Evolutionary conservation across 2,329 filamentous ascomycete genomes (phyloP).

Genomic region (Cladosporium oxysporum): DNA sequence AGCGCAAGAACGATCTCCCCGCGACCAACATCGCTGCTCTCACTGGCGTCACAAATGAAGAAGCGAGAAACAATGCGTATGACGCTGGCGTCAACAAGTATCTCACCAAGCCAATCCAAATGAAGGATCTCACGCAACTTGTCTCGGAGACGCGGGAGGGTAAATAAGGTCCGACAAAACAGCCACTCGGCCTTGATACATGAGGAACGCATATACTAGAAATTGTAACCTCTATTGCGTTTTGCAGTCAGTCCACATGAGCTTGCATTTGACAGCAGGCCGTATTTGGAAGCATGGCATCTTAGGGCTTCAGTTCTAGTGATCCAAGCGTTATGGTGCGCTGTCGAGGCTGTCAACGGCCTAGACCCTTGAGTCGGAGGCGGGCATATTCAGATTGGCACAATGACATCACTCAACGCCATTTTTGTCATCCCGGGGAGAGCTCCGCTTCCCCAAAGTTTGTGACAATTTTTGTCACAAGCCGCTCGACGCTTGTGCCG

Average conservation of each 20-base stretch:
- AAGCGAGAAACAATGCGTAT: conserved; percentile 31
- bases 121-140: conserved; percentile 27
- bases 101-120: conserved; percentile 38
- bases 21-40: conserved; percentile 32
- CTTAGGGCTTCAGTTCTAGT: not conserved
- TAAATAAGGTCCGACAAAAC: not conserved
- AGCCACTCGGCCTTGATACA: not conserved
- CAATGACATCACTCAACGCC: not conserved
- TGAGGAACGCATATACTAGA: not conserved
- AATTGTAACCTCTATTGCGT: not conserved
- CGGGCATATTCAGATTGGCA: not conserved
- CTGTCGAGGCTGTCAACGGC: too few species aligned
- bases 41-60: conserved; percentile 36
- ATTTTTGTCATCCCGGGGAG: not conserved
- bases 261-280: too few species aligned
- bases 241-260: not conserved
- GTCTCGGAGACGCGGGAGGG: conserved; percentile 6
- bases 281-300: too few species aligned
- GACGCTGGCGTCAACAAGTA: conserved; percentile 35
- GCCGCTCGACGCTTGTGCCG: too few species aligned
- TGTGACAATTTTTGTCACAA: too few species aligned
- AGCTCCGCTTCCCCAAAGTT: not conserved
- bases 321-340: not conserved
- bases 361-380: not conserved
- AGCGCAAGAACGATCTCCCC: conserved; percentile 25